Evolutionary conservation across 1,284 basidiomycete species (phyloP).

Genomic region (Xerocomus amazonicus): DNA sequence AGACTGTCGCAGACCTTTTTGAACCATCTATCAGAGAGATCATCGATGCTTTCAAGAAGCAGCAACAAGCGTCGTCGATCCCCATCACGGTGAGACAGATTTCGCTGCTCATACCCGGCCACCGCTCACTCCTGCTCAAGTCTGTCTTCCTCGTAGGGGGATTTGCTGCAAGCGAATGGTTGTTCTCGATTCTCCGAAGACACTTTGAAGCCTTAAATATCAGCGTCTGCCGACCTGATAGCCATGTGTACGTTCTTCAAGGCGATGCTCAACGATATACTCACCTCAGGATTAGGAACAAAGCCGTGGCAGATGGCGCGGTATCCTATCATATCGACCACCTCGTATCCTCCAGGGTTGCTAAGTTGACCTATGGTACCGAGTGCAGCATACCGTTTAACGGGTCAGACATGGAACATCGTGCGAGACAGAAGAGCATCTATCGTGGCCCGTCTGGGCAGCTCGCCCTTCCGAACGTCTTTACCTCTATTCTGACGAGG

Average conservation of each 20-base stretch:
- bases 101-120: not conserved
- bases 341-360: constrained; percentile 44
- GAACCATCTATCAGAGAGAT: constrained; percentile 45
- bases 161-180: constrained; percentile 50
- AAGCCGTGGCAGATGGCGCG: constrained; percentile 55
- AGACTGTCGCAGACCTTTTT: constrained; percentile 42
- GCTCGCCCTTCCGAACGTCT: constrained; percentile 24
- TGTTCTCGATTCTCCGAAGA: constrained; percentile 38
- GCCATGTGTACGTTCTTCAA: constrained; percentile 34
- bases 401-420: constrained; percentile 35
- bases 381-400: constrained; percentile 31
- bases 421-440: constrained; percentile 21
- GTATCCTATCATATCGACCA: constrained; percentile 52
- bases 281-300: constrained; percentile 39
- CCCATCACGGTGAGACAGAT: constrained; percentile 33
- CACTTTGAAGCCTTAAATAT: constrained; percentile 31
- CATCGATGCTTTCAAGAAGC: constrained; percentile 37
- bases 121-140: constrained; percentile 17
- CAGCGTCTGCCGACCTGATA: constrained; percentile 37
- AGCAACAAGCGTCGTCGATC: constrained; percentile 30
- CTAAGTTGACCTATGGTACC: constrained; percentile 44
- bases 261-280: not conserved
- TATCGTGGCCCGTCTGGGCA: constrained; percentile 24
- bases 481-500: constrained; percentile 31
- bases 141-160: constrained; percentile 42